Evolutionary conservation across 2,329 filamentous ascomycete species (phyloP).

Genomic region (Talaromyces sp.): DNA sequence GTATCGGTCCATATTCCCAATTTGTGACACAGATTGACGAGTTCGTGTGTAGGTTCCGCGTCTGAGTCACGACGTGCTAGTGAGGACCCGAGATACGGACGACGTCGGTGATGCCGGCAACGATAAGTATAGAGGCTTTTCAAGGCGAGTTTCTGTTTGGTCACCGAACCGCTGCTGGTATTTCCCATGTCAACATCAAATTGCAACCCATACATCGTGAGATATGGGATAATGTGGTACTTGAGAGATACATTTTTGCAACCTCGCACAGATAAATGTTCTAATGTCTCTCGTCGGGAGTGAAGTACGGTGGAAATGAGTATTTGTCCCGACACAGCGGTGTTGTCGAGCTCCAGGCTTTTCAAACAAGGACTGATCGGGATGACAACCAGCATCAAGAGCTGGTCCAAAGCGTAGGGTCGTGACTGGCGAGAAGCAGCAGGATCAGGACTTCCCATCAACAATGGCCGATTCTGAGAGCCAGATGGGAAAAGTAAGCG

Average conservation of each 20-base stretch:
- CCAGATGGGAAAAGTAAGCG: conserved; percentile 46
- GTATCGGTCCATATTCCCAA: conserved; percentile 61
- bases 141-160: conserved; percentile 47
- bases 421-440: conserved; percentile 49
- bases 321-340: conserved; percentile 56
- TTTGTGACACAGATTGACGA: conserved; percentile 57
- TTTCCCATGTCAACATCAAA: conserved; percentile 45
- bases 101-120: conserved; percentile 59
- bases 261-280: conserved; percentile 59
- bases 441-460: conserved; percentile 32
- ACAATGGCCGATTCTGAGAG: conserved; percentile 32
- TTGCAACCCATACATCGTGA: conserved; percentile 46
- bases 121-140: conserved; percentile 61
- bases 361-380: conserved; percentile 56
- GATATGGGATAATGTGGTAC: conserved; percentile 61
- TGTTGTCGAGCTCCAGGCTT: conserved; percentile 60
- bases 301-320: conserved; percentile 55
- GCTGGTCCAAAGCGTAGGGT: conserved; percentile 56
- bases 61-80: conserved; percentile 56
- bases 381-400: conserved; percentile 54
- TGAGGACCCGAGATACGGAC: conserved; percentile 57
- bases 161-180: conserved; percentile 31
- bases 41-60: conserved; percentile 58
- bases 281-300: conserved; percentile 52
- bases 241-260: conserved; percentile 64